Evolutionary conservation across 192 early-diverging fungal species (phyloP), one percentile per base, ranked within the genome.

Genomic region (Linnemannia hyalina): DNA sequence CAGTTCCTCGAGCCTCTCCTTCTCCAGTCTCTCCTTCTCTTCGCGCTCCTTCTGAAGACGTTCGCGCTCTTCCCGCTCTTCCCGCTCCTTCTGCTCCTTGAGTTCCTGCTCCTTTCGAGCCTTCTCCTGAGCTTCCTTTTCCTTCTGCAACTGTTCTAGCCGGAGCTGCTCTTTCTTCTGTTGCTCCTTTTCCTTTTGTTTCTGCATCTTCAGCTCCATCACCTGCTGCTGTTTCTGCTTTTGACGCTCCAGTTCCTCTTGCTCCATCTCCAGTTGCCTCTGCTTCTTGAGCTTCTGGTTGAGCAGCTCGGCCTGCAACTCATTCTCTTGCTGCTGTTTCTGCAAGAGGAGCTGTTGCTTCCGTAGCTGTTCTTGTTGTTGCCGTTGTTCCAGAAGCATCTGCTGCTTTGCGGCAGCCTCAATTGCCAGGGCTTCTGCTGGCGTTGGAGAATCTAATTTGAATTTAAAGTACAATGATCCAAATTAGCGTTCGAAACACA

Each of bases 351-450:
- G 42, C 54, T 81, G 74, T 63, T 80, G 46, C 35, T 89, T 82
- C 22, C 81, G 72, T 49, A 70, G 80, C 41, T 86, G 78, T 47
- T 85, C 83, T 41, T 86, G 83, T 1, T 69, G 81, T 18, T 88
- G 87, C 9, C 87, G 77, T 65, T 83, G 81, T 38, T 88, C 87
- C 71, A 52, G 15, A 4, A 76, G 73, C 77, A 75, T 79, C 49
- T 81, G 89, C 77, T 87, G 81, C 23, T 75, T 85, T 6, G 76
- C 80, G 1, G 82, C 88, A 7, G 82, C 80, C 22, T 84, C 82
- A 29, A 84, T 69, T 8, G 88, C 82, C 11, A 83, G 60, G 29
- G 82, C 83, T 46, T 88, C 88, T 36, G 88, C 82, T 15, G 88
- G 88, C 18, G 82, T 88, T 2, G 88, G 82, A 44, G 82, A 70